Evolutionary conservation across 805 yeast genomes (phyloP).

Genomic region (Candida lessepsii): DNA sequence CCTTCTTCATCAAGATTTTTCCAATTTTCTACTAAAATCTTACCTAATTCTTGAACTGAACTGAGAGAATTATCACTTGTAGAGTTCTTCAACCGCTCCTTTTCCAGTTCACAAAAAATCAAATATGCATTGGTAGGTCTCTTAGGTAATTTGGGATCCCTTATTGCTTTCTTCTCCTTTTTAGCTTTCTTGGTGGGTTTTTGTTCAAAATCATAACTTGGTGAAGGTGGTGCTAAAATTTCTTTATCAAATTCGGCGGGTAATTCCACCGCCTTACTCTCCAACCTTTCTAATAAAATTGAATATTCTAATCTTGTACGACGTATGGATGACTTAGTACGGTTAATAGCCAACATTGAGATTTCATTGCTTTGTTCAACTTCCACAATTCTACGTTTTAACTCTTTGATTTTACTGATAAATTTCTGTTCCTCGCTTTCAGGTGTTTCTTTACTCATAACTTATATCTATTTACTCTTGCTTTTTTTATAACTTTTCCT

Average conservation of each 20-base stretch:
- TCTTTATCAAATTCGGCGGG: constrained; percentile 30
- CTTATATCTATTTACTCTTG: background rate
- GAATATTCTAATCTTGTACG: constrained; percentile 82
- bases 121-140: constrained; percentile 89
- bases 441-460: constrained; percentile 1
- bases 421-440: constrained; percentile 37
- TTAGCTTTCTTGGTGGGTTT: constrained; percentile 17
- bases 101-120: constrained; percentile 82
- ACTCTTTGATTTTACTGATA: constrained; percentile 67
- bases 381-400: constrained; percentile 65
- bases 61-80: constrained; percentile 31
- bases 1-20: constrained; percentile 66
- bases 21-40: constrained; percentile 84
- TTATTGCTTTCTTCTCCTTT: constrained; percentile 19
- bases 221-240: constrained; percentile 42
- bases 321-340: constrained; percentile 73
- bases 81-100: constrained; percentile 65
- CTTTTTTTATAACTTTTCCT: background rate
- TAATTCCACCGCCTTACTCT: constrained; percentile 44
- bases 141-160: constrained; percentile 85
- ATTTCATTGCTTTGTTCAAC: constrained; percentile 77
- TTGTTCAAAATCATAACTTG: constrained; percentile 28
- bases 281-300: constrained; percentile 75
- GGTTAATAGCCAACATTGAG: constrained; percentile 69
- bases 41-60: constrained; percentile 59